These are phyloP conservation scores for Hyphodiscus hymeniophilus DNA, from an alignment of 495 filamentous ascomycete genomes.

Conservation along the genomic window DNA sequence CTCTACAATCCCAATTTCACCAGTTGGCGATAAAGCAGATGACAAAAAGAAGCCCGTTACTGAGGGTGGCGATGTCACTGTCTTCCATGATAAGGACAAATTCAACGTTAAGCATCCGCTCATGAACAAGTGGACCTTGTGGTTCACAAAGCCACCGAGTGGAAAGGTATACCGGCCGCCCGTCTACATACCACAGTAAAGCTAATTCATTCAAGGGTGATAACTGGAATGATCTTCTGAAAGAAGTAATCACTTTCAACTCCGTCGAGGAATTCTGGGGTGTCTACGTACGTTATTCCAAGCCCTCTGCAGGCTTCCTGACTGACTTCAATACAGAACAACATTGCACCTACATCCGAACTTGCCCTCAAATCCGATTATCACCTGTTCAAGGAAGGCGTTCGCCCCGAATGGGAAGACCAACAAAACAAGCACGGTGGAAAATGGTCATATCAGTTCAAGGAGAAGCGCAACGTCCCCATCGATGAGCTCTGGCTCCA, in stretches of 20 bases:
- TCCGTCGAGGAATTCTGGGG: constrained; percentile 99
- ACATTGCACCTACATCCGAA: constrained; percentile 92
- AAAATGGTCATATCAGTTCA: constrained; percentile 97
- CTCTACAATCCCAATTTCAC: constrained; percentile 66
- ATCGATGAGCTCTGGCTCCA: constrained; percentile 98
- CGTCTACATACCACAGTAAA: not conserved
- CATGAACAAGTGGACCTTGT: constrained; percentile 94
- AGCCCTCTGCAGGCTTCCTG: constrained; percentile 17
- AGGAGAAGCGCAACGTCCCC: constrained; percentile 79
- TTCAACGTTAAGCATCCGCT: constrained; percentile 99
- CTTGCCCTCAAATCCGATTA: constrained; percentile 97
- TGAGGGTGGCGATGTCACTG: constrained; percentile 61
- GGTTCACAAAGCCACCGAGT: constrained; percentile 98
- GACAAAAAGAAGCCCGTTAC: constrained; percentile 31
- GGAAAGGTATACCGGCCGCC: constrained; percentile 63
- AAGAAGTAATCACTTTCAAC: constrained; percentile 97
- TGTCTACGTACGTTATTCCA: constrained; percentile 69
- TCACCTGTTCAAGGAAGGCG: constrained; percentile 96
- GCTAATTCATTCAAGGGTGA: constrained; percentile 55
- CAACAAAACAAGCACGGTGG: constrained; percentile 96
- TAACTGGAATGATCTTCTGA: constrained; percentile 96
- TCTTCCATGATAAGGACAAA: constrained; percentile 95
- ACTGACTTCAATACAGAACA: constrained; percentile 58
- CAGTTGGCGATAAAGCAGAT: constrained; percentile 37
- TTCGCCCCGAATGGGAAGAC: constrained; percentile 98